phyloP scores from a whole-genome alignment of 768 basidiomycete species.

The Kwoniella sp. region DNA sequence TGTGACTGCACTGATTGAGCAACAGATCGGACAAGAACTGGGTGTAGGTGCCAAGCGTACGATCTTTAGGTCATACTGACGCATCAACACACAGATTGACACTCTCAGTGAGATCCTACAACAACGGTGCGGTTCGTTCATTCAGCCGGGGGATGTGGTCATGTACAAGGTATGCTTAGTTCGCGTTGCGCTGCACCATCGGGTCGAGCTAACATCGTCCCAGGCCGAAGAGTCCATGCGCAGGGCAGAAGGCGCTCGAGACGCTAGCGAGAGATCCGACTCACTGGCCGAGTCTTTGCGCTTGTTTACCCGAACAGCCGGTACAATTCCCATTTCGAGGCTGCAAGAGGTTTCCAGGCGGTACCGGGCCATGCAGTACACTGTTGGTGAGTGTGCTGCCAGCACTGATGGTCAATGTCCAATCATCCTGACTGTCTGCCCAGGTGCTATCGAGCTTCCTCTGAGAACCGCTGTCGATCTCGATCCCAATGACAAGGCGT shows the following conservation, averaged over 20 bases:
- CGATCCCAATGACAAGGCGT: constrained; percentile 64
- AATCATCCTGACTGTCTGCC: no score
- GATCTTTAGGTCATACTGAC: no score
- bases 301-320: constrained; percentile 81
- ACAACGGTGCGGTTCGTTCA: constrained; percentile 92
- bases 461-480: constrained; percentile 72
- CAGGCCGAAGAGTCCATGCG: constrained; percentile 91
- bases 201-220: background rate
- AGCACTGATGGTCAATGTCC: background rate
- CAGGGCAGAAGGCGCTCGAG: constrained; percentile 76
- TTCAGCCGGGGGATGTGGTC: constrained; percentile 96
- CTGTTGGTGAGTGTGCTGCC: constrained; percentile 60
- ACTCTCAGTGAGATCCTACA: constrained; percentile 93
- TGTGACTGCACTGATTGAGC: constrained; percentile 93
- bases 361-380: constrained; percentile 77
- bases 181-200: background rate
- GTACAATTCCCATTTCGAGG: constrained; percentile 75
- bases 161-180: constrained; percentile 72
- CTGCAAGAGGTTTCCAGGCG: constrained; percentile 82
- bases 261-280: constrained; percentile 67
- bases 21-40: constrained; percentile 94
- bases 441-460: constrained; percentile 81
- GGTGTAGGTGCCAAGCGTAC: constrained; percentile 73
- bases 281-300: constrained; percentile 80
- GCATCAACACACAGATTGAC: constrained; percentile 82